Percentiles rank a stretch among this genome's conserved stretches.
Evolutionary conservation across 1,284 basidiomycete species (phyloP).

Genomic region (Sporisorium graminicola): DNA sequence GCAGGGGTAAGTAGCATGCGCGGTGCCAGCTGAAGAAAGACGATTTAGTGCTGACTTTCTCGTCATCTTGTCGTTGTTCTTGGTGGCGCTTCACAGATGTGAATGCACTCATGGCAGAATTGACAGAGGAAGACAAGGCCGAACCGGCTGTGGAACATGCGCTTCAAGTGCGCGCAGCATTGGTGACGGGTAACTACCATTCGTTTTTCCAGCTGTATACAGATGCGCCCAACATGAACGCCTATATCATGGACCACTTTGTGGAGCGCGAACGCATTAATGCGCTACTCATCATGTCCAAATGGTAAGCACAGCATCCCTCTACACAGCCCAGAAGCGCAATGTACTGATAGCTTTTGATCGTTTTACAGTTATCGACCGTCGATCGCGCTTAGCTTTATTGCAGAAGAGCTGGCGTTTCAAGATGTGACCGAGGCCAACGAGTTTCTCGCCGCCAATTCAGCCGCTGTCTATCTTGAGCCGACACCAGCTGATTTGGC

Average conservation of each 20-base stretch:
- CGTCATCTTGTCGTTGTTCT: background rate
- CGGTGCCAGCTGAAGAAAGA: background rate
- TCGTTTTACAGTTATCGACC: slow-evolving; percentile 55
- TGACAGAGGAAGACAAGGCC: slow-evolving; percentile 88
- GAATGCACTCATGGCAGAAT: slow-evolving; percentile 93
- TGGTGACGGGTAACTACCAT: slow-evolving; percentile 94
- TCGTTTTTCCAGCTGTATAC: slow-evolving; percentile 87
- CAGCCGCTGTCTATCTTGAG: slow-evolving; percentile 77
- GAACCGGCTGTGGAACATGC: slow-evolving; percentile 87
- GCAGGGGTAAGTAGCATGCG: slow-evolving; percentile 79
- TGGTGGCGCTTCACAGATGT: slow-evolving; percentile 87
- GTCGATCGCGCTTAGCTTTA: slow-evolving; percentile 78
- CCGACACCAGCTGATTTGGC: slow-evolving; percentile 55
- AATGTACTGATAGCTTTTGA: background rate
- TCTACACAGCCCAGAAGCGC: too few species aligned
- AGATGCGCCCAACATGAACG: slow-evolving; percentile 94
- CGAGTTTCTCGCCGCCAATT: slow-evolving; percentile 80
- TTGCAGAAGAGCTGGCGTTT: slow-evolving; percentile 86
- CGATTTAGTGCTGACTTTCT: background rate
- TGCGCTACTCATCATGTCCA: slow-evolving; percentile 86
- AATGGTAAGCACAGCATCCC: slow-evolving; percentile 37
- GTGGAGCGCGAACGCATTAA: slow-evolving; percentile 89
- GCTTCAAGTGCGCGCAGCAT: slow-evolving; percentile 85
- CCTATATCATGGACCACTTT: slow-evolving; percentile 99
- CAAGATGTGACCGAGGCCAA: slow-evolving; percentile 77